Evolutionary conservation across 108 stramenopile species (phyloP).

Genomic region (Discostella stelligeroides): DNA sequence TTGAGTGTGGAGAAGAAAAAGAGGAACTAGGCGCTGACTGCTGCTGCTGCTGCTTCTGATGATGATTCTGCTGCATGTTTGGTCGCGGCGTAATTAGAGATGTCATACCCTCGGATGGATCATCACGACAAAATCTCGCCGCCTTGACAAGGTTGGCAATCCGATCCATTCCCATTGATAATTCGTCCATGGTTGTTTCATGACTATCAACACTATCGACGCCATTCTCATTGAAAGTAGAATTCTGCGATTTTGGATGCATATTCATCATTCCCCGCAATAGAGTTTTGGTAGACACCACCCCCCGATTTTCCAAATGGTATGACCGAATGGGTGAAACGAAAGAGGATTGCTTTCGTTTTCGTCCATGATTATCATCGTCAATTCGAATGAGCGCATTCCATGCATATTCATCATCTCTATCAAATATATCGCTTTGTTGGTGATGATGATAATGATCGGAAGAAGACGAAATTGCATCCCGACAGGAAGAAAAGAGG

Average conservation of each 20-base stretch:
- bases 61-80: no score
- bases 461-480: no score
- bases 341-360: no score
- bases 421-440: no score
- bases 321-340: not conserved
- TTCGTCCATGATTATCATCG: constrained; percentile 8
- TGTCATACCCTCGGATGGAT: no score
- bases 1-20: not conserved
- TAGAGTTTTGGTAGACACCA: constrained; percentile 11
- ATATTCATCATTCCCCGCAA: no score
- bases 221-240: no score
- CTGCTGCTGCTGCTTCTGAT: no score
- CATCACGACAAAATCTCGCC: constrained; percentile 20
- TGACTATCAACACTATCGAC: not conserved
- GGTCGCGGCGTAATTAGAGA: no score
- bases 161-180: constrained; percentile 43
- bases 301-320: constrained; percentile 10
- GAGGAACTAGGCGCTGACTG: no score
- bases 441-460: no score
- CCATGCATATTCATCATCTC: constrained; percentile 42
- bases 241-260: no score
- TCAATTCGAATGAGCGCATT: constrained; percentile 34
- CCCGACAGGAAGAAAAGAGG: constrained; percentile 24
- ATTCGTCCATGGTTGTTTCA: not conserved
- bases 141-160: constrained; percentile 45